Base-by-base conservation (phyloP, 805 yeast genomes). In the Ogataea trehalophila region DNA sequence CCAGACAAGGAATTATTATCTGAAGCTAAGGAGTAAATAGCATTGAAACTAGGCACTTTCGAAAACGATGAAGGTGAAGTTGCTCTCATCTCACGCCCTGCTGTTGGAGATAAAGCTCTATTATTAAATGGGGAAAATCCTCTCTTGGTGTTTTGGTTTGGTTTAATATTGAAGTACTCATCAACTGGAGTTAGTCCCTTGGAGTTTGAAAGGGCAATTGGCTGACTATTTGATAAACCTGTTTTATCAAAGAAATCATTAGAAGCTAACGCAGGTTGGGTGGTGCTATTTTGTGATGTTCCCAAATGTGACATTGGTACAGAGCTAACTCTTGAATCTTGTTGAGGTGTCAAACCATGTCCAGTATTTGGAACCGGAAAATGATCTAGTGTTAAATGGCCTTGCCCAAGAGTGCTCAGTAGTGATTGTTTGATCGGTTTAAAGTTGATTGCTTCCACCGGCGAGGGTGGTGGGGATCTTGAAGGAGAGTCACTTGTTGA, bases 351-450 rank as follows among this genome's bases (percentile, higher is more conserved):
- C 9, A 13, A 9, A 8, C 11, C 31, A 26, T 26, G 9, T 17
- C n/a, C 38, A 36, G 20, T 6, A 17, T n/a, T 17, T n/a, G 38
- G 38, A 11, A 16, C 38, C 11, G 62, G 63, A 35, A 68, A 68
- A 41, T 57, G 47, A 18, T 65, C 71, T 13, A 75, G 57, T 0
- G 71, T 55, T 38, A 79, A 63, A 23, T 70, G 67, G 2, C 83
- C 83, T 39, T 68, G 62, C 2, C 83, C 83, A 42, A 79, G 47
- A 0, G 81, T 70, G 46, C 68, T 71, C 22, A 77, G 50, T 0
- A 79, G 73, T 4, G 79, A 67, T 37, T 72, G 72, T 41, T 76
- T 66, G 4, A 79, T 62, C 0, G 80, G 73, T 46, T 66, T 73
- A 54, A 79, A 79, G 31, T 68, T 73, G 18, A 79, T 74, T 26